Evolutionary conservation across 495 filamentous ascomycete species (phyloP).

Genomic region (Bryoglossum gracile): DNA sequence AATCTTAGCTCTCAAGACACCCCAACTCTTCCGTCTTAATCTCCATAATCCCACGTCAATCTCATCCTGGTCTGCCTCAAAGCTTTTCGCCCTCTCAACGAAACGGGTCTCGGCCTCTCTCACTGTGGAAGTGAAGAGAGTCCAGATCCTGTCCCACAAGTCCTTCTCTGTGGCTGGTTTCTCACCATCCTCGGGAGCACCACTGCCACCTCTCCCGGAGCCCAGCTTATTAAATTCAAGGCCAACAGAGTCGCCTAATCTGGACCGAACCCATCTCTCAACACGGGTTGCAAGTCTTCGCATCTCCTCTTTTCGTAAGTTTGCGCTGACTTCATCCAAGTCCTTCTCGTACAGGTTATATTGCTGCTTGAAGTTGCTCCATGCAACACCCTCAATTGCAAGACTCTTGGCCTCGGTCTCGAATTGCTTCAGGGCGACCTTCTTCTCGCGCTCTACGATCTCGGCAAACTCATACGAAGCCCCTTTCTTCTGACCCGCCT

Average conservation of each 20-base stretch:
- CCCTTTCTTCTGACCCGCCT: conserved; percentile 84
- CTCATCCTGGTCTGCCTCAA: conserved; percentile 86
- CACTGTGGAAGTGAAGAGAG: conserved; percentile 75
- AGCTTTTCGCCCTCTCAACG: conserved; percentile 78
- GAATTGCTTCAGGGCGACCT: conserved; percentile 64
- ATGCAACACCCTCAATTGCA: conserved; percentile 66
- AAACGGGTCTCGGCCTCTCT: conserved; percentile 79
- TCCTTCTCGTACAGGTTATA: conserved; percentile 62
- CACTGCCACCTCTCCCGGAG: conserved; percentile 71
- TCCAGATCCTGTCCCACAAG: conserved; percentile 96
- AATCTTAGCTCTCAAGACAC: conserved; percentile 78
- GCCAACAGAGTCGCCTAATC: conserved; percentile 79
- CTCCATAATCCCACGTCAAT: conserved; percentile 92
- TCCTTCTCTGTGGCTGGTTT: conserved; percentile 56
- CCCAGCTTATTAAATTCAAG: conserved; percentile 93
- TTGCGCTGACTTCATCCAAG: conserved; percentile 73
- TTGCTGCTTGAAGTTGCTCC: conserved; percentile 62
- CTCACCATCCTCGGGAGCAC: conserved; percentile 70
- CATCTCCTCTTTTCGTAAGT: conserved; percentile 90
- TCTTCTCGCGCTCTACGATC: conserved; percentile 80
- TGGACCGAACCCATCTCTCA: conserved; percentile 85
- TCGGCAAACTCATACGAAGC: conserved; percentile 87
- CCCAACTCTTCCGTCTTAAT: conserved; percentile 88
- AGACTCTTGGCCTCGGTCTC: conserved; percentile 67
- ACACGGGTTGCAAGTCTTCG: conserved; percentile 80